Evolutionary conservation across 768 basidiomycete genomes (phyloP), one percentile per base, ranked within the genome.

Genomic region (Goffeauzyma gilvescens): DNA sequence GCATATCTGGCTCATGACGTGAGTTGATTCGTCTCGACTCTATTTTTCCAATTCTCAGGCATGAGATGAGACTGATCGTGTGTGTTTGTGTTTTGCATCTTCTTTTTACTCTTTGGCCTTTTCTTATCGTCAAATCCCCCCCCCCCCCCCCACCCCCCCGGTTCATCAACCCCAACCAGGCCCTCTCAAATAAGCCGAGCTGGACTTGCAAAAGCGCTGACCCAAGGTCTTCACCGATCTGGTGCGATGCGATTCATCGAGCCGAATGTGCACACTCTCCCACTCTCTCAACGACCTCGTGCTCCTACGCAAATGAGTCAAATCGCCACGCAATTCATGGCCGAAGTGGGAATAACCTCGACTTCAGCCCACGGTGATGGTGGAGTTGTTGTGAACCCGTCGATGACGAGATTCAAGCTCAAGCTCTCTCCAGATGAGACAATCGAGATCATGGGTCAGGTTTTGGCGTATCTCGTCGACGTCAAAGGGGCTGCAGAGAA

Each of bases 1-100:
- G 6, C 80, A 87, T 59, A 75, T 74, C 0, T 95, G 89, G 89
- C 74, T 71, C 43, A 68, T 70, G 42, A 73, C 76, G 81, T 78
- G 59, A 44, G 69, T 47, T 13, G 30, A 18, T 15, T 28, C n/a
- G 1, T 36, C 9, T 5, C 23, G n/a, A 18, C 35, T 34, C 25
- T 7, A 32, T 12, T 9, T 13, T 4, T 18, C 30, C 13, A 18
- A 20, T 14, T 9, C 24, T 8, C 15, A 14, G 20, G 24, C 2
- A 9, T 12, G 10, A n/a, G 27, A 32, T 41, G 38, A 55, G 42
- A 8, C 17, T 41, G 1, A 49, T n/a, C 30, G 13, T n/a, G 13
- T 3, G 8, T 23, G 23, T 14, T 21, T 32, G n/a, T n/a, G n/a
- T n/a, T n/a, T n/a, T n/a, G n/a, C n/a, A n/a, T n/a, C n/a, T n/a